Evolutionary conservation across 768 basidiomycete genomes (phyloP).

Genomic region (Tulasnella sp.): DNA sequence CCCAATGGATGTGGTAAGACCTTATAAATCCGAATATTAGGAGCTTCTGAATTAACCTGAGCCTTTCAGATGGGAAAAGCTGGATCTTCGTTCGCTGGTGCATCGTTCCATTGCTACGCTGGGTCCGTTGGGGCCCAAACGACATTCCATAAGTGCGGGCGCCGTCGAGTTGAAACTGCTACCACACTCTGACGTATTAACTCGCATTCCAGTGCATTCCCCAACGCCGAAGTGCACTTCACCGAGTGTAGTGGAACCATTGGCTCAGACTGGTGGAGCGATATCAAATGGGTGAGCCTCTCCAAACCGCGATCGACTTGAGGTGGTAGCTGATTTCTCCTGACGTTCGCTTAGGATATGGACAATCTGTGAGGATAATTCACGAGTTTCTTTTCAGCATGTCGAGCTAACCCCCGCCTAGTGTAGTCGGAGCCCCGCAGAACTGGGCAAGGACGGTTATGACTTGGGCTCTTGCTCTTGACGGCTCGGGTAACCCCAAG

Average conservation of each 20-base stretch:
- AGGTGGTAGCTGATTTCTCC: slow-evolving; percentile 28
- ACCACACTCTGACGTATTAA: background rate
- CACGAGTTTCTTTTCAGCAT: background rate
- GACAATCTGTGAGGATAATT: slow-evolving; percentile 46
- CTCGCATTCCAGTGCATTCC: slow-evolving; percentile 35
- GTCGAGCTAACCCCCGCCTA: background rate
- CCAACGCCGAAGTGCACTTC: slow-evolving; percentile 49
- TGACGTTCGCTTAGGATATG: slow-evolving; percentile 45
- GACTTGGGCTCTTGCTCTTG: slow-evolving; percentile 71
- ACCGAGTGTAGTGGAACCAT: slow-evolving; percentile 59
- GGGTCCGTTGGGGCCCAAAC: slow-evolving; percentile 50
- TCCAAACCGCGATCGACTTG: background rate
- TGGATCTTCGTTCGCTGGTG: slow-evolving; percentile 37
- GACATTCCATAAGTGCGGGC: slow-evolving; percentile 38
- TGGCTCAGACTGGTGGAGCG: slow-evolving; percentile 70
- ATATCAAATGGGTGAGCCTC: slow-evolving; percentile 52
- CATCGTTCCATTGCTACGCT: slow-evolving; percentile 64
- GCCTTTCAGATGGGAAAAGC: slow-evolving; percentile 20
- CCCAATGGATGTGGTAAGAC: slow-evolving; percentile 48
- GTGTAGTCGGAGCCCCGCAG: slow-evolving; percentile 22
- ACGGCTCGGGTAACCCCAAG: slow-evolving; percentile 54
- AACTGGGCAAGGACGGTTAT: slow-evolving; percentile 38
- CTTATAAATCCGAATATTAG: no score
- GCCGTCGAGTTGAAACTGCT: background rate
- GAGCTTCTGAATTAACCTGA: no score